Evolutionary conservation across 2,329 filamentous ascomycete species (phyloP).

Genomic region (Fusarium sp.): DNA sequence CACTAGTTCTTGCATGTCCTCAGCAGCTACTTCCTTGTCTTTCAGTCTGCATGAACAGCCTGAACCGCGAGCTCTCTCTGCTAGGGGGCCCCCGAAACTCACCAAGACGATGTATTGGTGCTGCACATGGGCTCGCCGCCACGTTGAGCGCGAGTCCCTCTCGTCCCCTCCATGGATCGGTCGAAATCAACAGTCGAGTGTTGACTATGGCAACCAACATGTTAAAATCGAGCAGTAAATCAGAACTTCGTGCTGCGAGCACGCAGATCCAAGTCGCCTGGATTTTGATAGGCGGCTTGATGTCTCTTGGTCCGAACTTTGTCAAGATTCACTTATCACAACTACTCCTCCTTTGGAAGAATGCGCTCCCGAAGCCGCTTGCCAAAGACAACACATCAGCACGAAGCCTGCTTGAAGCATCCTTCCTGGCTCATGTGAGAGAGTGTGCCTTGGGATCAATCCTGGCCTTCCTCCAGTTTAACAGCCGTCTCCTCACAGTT

Average conservation of each 20-base stretch:
- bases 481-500: slow-evolving; percentile 88
- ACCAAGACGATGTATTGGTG: slow-evolving; percentile 86
- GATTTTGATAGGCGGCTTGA: slow-evolving; percentile 95
- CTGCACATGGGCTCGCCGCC: slow-evolving; percentile 90
- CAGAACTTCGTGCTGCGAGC: slow-evolving; percentile 88
- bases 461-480: slow-evolving; percentile 92
- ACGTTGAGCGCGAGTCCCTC: slow-evolving; percentile 89
- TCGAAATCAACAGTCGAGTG: slow-evolving; percentile 94
- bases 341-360: slow-evolving; percentile 94
- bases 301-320: slow-evolving; percentile 97
- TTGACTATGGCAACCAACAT: slow-evolving; percentile 91
- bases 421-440: slow-evolving; percentile 92
- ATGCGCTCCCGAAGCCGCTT: slow-evolving; percentile 93
- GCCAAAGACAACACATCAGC: slow-evolving; percentile 90
- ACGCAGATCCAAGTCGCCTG: slow-evolving; percentile 98
- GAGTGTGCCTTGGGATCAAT: slow-evolving; percentile 95
- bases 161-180: slow-evolving; percentile 91
- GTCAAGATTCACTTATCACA: slow-evolving; percentile 98
- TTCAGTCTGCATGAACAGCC: slow-evolving; percentile 96
- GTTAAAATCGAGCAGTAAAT: slow-evolving; percentile 91
- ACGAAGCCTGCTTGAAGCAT: slow-evolving; percentile 86
- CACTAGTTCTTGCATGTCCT: slow-evolving; percentile 89
- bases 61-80: slow-evolving; percentile 85
- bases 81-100: slow-evolving; percentile 81
- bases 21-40: slow-evolving; percentile 92